Base-by-base conservation (phyloP, 139 green algal species). In the Pycnococcus provasolii region DNA sequence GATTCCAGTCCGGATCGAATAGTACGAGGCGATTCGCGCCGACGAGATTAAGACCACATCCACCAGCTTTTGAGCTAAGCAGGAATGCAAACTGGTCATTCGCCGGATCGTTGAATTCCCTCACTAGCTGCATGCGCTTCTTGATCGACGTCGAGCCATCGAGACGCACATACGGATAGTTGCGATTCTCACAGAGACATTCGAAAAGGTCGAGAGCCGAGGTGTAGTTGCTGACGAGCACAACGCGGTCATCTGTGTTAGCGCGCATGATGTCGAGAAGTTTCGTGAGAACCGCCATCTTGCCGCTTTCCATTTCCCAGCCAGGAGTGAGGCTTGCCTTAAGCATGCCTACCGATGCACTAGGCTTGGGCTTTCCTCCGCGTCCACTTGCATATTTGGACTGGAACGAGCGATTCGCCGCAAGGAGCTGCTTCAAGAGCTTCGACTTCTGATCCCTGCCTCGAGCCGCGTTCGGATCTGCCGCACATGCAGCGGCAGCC, bases 31-130 rank as follows among this genome's bases (percentile, higher is more conserved):
- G 79, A 80, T 97, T 98, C 63, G 83, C 92, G 3, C 91, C 87
- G 45, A 99, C 87, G 39, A 99, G 86, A 80, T 99, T 99, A 42
- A 99, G 87, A 1, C 94, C 94, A 66, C 94, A 99, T 42, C 94
- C 91, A 13, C 76, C 78, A 8, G 90, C 92, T 79, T 98, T 98
- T 74, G 67, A 86, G 71, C 77, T 90, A 13, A 99, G 87, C 68
- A 99, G 74, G 70, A 99, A 99, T 1, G 91, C 91, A 84, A 98
- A 99, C 71, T 96, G 82, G 58, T 83, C 55, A 45, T 87, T 45
- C 26, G 64, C 44, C 6, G 76, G 74, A 70, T 91, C 84, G 67
- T 88, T 87, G 72, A 90, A 86, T 26, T 74, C 66, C 73, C 87
- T 80, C 42, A 98, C 93, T 55, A 99, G 85, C 77, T 96, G 95